Conservation (phyloP, 2,329 filamentous ascomycete species). For the Bipolaris victoriae region DNA sequence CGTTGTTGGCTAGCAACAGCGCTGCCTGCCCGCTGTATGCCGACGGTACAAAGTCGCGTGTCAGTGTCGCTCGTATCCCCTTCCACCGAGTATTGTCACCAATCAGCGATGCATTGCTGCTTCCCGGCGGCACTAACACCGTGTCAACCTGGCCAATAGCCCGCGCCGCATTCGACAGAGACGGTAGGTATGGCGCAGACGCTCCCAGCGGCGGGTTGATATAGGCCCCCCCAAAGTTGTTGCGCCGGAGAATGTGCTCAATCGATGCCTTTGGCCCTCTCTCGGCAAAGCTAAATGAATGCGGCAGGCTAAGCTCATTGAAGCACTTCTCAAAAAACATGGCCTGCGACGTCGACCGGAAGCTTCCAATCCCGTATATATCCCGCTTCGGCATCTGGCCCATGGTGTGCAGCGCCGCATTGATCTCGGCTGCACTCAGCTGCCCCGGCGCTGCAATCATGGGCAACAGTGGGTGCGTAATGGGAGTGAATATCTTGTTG, state of each 20-base stretch:
- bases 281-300: conserved; percentile 78
- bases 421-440: conserved; percentile 84
- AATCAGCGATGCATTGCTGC: conserved; percentile 57
- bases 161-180: conserved; percentile 75
- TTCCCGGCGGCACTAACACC: conserved; percentile 67
- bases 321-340: conserved; percentile 78
- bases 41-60: conserved; percentile 79
- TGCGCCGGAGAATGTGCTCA: conserved; percentile 73
- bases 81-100: conserved; percentile 88
- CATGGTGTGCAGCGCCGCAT: conserved; percentile 76
- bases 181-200: conserved; percentile 62
- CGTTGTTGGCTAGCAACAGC: conserved; percentile 73
- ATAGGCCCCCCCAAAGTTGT: conserved; percentile 81
- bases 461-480: conserved; percentile 83
- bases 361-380: conserved; percentile 79
- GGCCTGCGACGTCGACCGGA: conserved; percentile 75
- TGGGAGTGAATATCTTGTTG: conserved; percentile 86
- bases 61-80: conserved; percentile 81
- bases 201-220: conserved; percentile 73
- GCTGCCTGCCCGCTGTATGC: conserved; percentile 79
- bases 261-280: conserved; percentile 70
- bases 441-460: conserved; percentile 86
- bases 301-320: conserved; percentile 76
- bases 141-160: conserved; percentile 84
- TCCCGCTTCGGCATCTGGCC: conserved; percentile 80